Base-by-base conservation (phyloP, 2,329 filamentous ascomycete genomes). In the Keithomyces neogunnii region DNA sequence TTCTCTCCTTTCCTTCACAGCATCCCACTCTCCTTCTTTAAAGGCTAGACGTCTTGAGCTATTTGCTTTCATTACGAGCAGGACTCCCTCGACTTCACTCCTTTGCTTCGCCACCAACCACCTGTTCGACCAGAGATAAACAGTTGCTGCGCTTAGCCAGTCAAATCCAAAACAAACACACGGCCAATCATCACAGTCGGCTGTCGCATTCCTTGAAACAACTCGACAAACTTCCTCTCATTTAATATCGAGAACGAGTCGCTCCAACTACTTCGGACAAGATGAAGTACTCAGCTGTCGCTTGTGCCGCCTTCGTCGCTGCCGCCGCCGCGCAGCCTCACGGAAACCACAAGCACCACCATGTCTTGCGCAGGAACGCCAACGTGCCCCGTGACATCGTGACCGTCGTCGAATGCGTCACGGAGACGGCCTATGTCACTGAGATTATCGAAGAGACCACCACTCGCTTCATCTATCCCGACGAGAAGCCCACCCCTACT, bases 371-470 rank as follows among this genome's bases (percentile, higher is more conserved):
- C 36, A 40, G 45, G 19, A 40, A 47, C 19, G 46, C 57, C 54
- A 40, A 47, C 13, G 43, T 57, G 53, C 66, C 66, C 56, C 66
- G 67, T 48, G 71, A 63, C 26, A 52, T 77, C 11, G 70, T 76
- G 57, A 77, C 74, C 42, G 70, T 74, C 59, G 71, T 71, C 49
- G 73, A 73, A 59, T 78, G 73, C 69, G 74, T 78, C 57, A 77
- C 73, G 5, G 71, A 76, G 58, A 72, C 70, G 3, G 73, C 62
- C 56, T 66, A 63, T 47, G 69, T 81, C 54, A 74, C 76, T 53
- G 64, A 75, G 66, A 52, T 70, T 48, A 62, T 80, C 50, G 77
- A 79, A 57, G 67, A 69, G 36, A 73, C 69, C 56, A 69, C 72
- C 58, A 81, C 77, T 50, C 55, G 71, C 61, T 72, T 66, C 58